Base-by-base conservation (phyloP, 768 basidiomycete species). In the Russula earlei region DNA sequence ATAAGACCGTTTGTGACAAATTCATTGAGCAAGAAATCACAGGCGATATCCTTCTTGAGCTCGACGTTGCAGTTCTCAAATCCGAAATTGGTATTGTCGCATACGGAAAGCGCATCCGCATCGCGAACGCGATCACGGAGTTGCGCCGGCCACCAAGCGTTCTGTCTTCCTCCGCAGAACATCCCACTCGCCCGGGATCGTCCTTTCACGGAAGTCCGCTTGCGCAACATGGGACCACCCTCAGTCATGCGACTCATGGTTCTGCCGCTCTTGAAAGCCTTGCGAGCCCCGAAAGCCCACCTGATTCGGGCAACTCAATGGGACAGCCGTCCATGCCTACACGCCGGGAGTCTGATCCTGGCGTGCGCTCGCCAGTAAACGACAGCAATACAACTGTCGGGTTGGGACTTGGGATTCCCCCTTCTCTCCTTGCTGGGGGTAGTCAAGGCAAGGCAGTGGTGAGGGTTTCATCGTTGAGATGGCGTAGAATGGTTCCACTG, bases 11-110 rank as follows among this genome's bases (percentile, higher is more conserved):
- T 4, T 85, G 86, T 63, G 79, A 82, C 54, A 94, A 89, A 67
- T 97, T 99, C 66, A 82, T 77, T 40, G 95, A 98, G 72, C 93
- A 99, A 82, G 96, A 99, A 73, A 98, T 99, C 52, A 90, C 93
- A 0, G 96, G 96, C 19, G 96, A 99, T 64, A 90, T 98, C 31
- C 80, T 99, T 7, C 82, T 98, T 53, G 95, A 96, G 65, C 85
- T 98, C 57, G 92, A 97, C 60, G 81, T 85, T 52, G 87, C 85
- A 65, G 77, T 96, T 15, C 84, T 99, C 64, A 98, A 98, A 72
- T 76, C 73, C 10, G 94, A 98, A 72, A 85, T 99, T 51, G 96
- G 93, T 22, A 91, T 99, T 61, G 74, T 78, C 65, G 92, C 92
- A 4, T 96, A 95, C 63, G 96, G 96, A 12, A 96, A 96, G 67